These are phyloP conservation scores for Alternaria tenuissima DNA, from an alignment of 2,329 filamentous ascomycete species.

Conservation along the genomic window DNA sequence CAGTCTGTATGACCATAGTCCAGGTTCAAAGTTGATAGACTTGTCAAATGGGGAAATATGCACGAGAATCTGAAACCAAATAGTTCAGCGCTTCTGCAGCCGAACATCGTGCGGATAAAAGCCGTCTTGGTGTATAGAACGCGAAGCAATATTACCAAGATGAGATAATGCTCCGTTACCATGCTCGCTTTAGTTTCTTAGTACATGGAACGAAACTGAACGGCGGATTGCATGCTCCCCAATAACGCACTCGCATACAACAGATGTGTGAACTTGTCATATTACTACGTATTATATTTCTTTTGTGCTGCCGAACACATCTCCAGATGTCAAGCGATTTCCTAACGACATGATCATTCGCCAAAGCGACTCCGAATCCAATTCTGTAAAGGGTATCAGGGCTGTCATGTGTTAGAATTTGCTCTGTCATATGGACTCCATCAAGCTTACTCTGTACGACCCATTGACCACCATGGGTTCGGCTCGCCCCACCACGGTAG, in stretches of 20 bases:
- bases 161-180: background rate
- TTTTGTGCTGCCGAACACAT: background rate
- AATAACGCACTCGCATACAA: background rate
- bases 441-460: slow-evolving; percentile 29
- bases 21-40: background rate
- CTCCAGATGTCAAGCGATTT: background rate
- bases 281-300: background rate
- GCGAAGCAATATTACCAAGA: background rate
- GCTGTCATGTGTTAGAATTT: slow-evolving; percentile 25
- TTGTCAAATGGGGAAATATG: background rate
- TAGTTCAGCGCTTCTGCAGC: background rate
- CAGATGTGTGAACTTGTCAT: background rate
- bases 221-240: background rate
- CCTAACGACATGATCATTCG: background rate
- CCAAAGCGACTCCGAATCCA: background rate
- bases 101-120: background rate
- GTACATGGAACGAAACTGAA: background rate
- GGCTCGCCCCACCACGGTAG: slow-evolving; percentile 43
- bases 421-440: background rate
- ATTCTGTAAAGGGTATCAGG: slow-evolving; percentile 6
- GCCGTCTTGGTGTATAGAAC: background rate
- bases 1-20: background rate
- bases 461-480: slow-evolving; percentile 44
- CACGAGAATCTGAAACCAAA: slow-evolving; percentile 1
- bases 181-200: background rate